Base-by-base conservation (phyloP, 768 basidiomycete genomes). In the Clathrus columnatus region DNA sequence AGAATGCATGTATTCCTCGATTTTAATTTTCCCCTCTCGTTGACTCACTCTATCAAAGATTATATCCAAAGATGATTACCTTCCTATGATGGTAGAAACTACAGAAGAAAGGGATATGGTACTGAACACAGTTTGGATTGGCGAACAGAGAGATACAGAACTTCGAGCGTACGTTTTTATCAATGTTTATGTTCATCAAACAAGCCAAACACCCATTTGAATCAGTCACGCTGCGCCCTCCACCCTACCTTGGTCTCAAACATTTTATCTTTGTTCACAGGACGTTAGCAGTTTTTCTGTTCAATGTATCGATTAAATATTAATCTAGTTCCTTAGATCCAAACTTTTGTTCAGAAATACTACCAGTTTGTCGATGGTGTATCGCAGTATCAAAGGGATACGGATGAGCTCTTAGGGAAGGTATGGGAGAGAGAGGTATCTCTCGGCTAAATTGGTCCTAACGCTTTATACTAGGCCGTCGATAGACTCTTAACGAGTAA, bases 331-430 rank as follows among this genome's bases (percentile, higher is more conserved):
- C 44, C 24, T 26, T 71, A 95, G 83, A 87, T 95, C 57, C 84
- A 91, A 23, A 76, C 74, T 43, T 97, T 95, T 64, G 87, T 96
- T 36, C 87, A 93, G 61, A 91, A 91, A 62, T 98, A 96, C 72
- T 95, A 97, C 66, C 85, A 91, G 21, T 99, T 98, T 68, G 83
- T 94, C 0, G 96, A 99, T 62, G 95, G 95, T 7, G 88, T 96
- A 5, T 84, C 87, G 1, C 90, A 94, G 64, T 87, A 91, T 56
- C 88, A 93, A 67, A 79, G 86, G 43, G 87, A 94, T 64, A 89
- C 94, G 28, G 94, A 98, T 62, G 91, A 92, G 52, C 75, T 97
- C 7, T 69, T 99, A 50, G 85, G 85, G 71, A 92, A 85, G 77
- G 95, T 93, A 29, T 24, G 51, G 16, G 17, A 51, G 30, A n/a